These are phyloP conservation scores for Xylaria intraflava DNA, from an alignment of 495 filamentous ascomycete genomes.

Conservation along the genomic window DNA sequence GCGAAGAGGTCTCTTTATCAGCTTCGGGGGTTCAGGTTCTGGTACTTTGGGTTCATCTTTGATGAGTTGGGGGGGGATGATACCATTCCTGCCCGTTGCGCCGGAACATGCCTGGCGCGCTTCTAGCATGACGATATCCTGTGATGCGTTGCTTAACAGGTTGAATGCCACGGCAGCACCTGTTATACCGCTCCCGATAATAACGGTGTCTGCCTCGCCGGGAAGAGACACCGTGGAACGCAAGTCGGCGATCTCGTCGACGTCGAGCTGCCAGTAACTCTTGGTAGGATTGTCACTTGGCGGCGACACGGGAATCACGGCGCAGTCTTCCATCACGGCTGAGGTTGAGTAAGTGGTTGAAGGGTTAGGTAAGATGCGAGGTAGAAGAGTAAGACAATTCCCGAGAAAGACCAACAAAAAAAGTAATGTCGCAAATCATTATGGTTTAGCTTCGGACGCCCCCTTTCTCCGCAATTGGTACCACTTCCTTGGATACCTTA, in stretches of 20 bases:
- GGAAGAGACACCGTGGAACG: conserved; percentile 45
- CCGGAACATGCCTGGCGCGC: conserved; percentile 51
- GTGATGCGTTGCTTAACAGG: conserved; percentile 34
- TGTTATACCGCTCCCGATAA: conserved; percentile 68
- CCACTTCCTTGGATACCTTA: too few species aligned
- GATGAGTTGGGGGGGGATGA: neutral
- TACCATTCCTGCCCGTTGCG: conserved; percentile 56
- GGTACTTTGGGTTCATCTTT: too few species aligned
- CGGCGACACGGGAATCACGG: conserved; percentile 40
- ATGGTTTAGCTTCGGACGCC: too few species aligned
- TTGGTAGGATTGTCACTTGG: conserved; percentile 53
- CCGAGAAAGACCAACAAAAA: too few species aligned
- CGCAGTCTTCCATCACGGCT: conserved; percentile 37
- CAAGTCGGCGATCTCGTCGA: conserved; percentile 48
- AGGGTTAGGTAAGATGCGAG: too few species aligned
- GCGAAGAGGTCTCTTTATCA: neutral
- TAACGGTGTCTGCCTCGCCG: conserved; percentile 45
- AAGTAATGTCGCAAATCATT: too few species aligned
- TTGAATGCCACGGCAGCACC: conserved; percentile 56
- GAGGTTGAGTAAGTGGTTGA: neutral
- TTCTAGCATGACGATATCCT: conserved; percentile 51
- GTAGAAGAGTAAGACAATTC: too few species aligned
- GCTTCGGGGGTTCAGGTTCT: too few species aligned
- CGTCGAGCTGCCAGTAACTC: conserved; percentile 67
- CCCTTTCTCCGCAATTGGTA: too few species aligned